Conservation (phyloP, 495 filamentous ascomycete species). For the Xylaria bambusicola region DNA sequence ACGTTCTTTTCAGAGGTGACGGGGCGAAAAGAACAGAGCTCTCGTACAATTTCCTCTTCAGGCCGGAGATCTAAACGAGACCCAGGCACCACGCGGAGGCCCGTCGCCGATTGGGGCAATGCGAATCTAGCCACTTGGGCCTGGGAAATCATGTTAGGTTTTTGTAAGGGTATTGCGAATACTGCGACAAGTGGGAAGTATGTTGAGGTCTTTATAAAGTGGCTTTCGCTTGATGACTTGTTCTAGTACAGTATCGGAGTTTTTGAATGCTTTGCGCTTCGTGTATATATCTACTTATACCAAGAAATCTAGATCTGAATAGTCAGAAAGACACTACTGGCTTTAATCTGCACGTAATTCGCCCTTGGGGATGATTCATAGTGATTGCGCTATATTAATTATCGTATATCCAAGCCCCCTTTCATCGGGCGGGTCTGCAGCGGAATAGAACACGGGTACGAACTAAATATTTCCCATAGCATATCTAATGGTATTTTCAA, state of each 20-base stretch:
- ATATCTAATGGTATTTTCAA: too few species aligned
- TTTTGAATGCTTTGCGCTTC: neutral
- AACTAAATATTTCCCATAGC: too few species aligned
- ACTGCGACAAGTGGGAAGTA: neutral
- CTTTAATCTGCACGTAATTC: neutral
- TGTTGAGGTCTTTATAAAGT: neutral
- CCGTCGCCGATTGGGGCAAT: conserved; percentile 20
- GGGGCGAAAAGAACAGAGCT: conserved; percentile 24
- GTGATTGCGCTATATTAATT: neutral
- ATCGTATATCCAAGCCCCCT: neutral
- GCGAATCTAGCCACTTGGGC: conserved; percentile 19
- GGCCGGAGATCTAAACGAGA: conserved; percentile 25
- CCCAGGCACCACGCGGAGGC: conserved; percentile 21
- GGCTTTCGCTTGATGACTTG: neutral
- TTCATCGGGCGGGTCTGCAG: neutral
- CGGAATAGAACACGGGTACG: too few species aligned
- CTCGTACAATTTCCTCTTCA: conserved; percentile 22
- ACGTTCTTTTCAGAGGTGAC: conserved; percentile 45
- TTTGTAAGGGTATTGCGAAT: neutral
- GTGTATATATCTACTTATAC: neutral
- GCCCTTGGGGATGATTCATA: conserved; percentile 10
- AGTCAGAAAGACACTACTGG: neutral
- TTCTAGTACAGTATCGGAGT: neutral
- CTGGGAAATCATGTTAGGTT: neutral
- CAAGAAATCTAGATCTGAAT: neutral